These are phyloP conservation scores for Naganishia cerealis DNA, from an alignment of 1,284 basidiomycete genomes.

Conservation along the genomic window DNA sequence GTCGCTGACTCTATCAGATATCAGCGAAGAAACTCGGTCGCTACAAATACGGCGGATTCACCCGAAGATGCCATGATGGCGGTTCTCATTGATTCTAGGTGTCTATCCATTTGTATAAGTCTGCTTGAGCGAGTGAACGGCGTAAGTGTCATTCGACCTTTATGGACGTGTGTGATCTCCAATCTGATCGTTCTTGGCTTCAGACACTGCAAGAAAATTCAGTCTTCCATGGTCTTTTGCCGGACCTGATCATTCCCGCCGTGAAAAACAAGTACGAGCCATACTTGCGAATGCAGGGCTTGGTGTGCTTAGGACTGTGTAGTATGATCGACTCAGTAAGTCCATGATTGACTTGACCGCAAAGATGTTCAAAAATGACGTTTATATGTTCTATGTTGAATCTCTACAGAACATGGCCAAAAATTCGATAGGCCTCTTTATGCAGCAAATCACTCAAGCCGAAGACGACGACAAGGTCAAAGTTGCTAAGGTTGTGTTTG, in stretches of 20 bases:
- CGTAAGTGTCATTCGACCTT: conserved; percentile 58
- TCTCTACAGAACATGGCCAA: conserved; percentile 74
- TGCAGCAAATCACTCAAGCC: conserved; percentile 76
- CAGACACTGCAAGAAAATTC: conserved; percentile 91
- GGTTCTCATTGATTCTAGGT: conserved; percentile 76
- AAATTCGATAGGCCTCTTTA: conserved; percentile 83
- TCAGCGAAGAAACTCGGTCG: conserved; percentile 16
- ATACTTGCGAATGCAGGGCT: conserved; percentile 77
- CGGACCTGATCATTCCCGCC: conserved; percentile 85
- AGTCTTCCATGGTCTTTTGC: conserved; percentile 83
- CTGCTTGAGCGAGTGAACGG: conserved; percentile 89
- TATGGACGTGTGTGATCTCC: background rate
- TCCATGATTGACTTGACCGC: conserved; percentile 23
- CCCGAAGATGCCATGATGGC: conserved; percentile 44
- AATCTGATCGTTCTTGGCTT: background rate
- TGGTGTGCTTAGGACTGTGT: conserved; percentile 81
- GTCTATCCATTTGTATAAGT: conserved; percentile 81
- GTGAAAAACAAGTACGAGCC: conserved; percentile 79
- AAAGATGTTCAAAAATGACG: background rate
- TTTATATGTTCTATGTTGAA: background rate
- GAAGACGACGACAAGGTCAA: conserved; percentile 76
- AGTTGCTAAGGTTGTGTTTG: conserved; percentile 83
- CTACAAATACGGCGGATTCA: background rate
- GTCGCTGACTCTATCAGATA: conserved; percentile 27
- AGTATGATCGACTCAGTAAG: conserved; percentile 76